Base-by-base conservation (phyloP, 1,284 basidiomycete genomes). In the Rhodotorula sp. region DNA sequence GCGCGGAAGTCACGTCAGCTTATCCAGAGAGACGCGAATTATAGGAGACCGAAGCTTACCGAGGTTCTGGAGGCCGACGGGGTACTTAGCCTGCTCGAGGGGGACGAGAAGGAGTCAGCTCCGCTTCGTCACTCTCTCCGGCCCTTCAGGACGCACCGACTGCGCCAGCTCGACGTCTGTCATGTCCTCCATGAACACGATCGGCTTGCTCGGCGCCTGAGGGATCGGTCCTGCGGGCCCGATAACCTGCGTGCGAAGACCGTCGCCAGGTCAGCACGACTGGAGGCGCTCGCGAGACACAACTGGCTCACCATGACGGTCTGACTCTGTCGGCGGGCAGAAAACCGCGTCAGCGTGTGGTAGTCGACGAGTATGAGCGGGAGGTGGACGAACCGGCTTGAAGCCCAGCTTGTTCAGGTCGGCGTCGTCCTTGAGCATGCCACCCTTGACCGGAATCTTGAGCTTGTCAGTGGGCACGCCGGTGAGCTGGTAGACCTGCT, bases 391-490 rank as follows among this genome's bases (percentile, higher is more conserved):
- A 64, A 91, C 91, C 60, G 85, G 85, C 80, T 92, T 94, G 20
- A 90, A 88, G 0, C 83, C 87, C 51, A 96, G 85, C 80, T 92
- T 94, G 75, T 84, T 85, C 86, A 94, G 88, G 73, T 90, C 87
- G 0, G 90, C 86, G 75, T 95, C 90, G 77, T 96, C 92, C 90
- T 92, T 94, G 79, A 96, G 85, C 76, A 92, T 85, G n/a, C 91
- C 91, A 59, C 91, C 91, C 80, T 96, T 97, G 79, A 95, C 85
- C 90, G 97, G 94, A 73, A 98, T 90, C 82, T 97, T 99, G 90
- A 96, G 54, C 55, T 51, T 49, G 55, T 56, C 54, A 34, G n/a
- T 48, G 7, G 55, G 48, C 27, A 57, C 70, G 44, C 66, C 73
- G 22, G 71, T 70, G 24, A 72, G 47, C 20, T 29, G 32, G 44